phyloP scores from a whole-genome alignment of 139 green algal genomes.

The Chlorella sp. region DNA sequence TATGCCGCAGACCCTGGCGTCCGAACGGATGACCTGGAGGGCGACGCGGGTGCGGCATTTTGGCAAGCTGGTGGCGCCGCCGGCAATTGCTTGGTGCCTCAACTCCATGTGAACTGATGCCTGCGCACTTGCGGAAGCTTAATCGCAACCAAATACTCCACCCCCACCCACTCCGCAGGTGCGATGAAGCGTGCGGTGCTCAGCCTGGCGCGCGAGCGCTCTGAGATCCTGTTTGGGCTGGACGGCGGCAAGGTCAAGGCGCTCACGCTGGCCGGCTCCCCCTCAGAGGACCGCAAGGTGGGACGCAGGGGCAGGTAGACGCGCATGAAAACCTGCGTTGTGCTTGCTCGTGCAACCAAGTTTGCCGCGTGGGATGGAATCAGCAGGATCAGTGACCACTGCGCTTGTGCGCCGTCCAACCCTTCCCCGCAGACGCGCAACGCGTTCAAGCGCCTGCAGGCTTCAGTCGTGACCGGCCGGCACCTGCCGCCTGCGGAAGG shows the following conservation, averaged over 20 bases:
- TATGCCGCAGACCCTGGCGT: slow-evolving; percentile 20
- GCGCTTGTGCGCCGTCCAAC: neutral
- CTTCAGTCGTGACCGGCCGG: slow-evolving; percentile 18
- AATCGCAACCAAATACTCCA: too few species aligned
- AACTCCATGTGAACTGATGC: too few species aligned
- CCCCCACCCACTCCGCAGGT: neutral
- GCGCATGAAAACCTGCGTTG: neutral
- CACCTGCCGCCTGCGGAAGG: slow-evolving; percentile 7
- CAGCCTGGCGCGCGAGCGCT: slow-evolving; percentile 15
- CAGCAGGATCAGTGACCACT: neutral
- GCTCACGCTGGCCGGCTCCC: neutral
- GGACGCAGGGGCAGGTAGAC: neutral
- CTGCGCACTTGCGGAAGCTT: too few species aligned
- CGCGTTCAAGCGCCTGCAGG: slow-evolving; percentile 16
- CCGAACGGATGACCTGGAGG: neutral
- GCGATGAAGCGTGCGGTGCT: slow-evolving; percentile 34
- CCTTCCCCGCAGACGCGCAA: slow-evolving; percentile 19
- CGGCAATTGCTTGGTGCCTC: too few species aligned
- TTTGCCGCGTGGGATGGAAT: too few species aligned
- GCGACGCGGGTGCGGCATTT: neutral
- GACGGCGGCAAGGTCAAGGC: slow-evolving; percentile 6
- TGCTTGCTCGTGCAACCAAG: neutral
- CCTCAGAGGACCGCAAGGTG: slow-evolving; percentile 26
- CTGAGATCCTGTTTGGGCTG: slow-evolving; percentile 31
- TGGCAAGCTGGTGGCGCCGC: too few species aligned